Conservation (phyloP, 1,139 yeast species). For the Spathaspora sp. region DNA sequence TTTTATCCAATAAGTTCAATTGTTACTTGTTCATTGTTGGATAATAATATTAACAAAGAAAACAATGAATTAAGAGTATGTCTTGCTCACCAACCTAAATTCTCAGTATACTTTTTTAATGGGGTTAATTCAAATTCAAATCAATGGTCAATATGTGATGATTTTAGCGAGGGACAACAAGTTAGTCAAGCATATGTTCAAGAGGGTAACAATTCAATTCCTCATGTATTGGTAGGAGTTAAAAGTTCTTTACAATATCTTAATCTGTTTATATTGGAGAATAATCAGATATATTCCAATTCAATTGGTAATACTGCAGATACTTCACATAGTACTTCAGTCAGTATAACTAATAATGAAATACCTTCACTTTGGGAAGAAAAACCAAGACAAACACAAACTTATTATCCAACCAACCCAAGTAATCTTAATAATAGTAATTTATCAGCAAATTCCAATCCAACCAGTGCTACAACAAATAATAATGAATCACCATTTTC, state of each 20-base stretch:
- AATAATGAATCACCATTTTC: slow-evolving; percentile 6
- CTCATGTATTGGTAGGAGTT: slow-evolving; percentile 56
- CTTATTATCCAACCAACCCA: slow-evolving; percentile 2
- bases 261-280: slow-evolving; percentile 53
- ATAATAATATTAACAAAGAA: slow-evolving; percentile 43
- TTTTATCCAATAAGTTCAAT: slow-evolving; percentile 59
- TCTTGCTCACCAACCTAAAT: slow-evolving; percentile 63
- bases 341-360: not conserved
- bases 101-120: slow-evolving; percentile 67
- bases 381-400: not conserved
- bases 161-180: slow-evolving; percentile 79
- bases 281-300: slow-evolving; percentile 17
- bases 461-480: slow-evolving; percentile 1
- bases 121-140: slow-evolving; percentile 52
- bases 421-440: not conserved
- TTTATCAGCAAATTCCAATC: not conserved
- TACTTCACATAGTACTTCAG: not conserved
- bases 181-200: slow-evolving; percentile 65
- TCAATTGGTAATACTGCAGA: not conserved
- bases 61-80: slow-evolving; percentile 53
- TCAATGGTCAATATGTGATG: slow-evolving; percentile 83
- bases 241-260: slow-evolving; percentile 52
- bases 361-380: slow-evolving; percentile 3
- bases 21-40: slow-evolving; percentile 46
- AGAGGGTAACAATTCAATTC: slow-evolving; percentile 47